phyloP scores from a whole-genome alignment of 495 filamentous ascomycete species.

The Niebla homalea region DNA sequence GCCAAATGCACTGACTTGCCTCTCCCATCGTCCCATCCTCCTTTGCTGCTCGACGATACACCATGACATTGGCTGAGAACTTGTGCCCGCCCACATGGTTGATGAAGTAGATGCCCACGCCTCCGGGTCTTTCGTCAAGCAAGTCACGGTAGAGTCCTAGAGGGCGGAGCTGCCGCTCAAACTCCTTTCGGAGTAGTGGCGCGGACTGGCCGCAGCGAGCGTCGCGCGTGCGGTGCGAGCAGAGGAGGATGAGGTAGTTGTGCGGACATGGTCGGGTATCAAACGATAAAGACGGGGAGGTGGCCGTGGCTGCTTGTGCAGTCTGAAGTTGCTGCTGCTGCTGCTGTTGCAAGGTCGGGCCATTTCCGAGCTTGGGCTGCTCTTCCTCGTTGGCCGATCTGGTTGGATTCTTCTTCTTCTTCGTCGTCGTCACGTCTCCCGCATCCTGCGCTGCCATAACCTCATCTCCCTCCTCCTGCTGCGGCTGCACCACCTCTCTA shows the following conservation, averaged over 20 bases:
- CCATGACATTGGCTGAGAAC: slow-evolving; percentile 81
- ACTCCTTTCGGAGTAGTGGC: slow-evolving; percentile 70
- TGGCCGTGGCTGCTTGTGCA: too few species aligned
- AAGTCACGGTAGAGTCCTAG: slow-evolving; percentile 76
- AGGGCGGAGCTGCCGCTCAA: slow-evolving; percentile 78
- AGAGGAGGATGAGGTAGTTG: slow-evolving; percentile 76
- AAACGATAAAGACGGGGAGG: slow-evolving; percentile 31
- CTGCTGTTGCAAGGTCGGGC: too few species aligned
- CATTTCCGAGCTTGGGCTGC: too few species aligned
- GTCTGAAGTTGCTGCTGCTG: too few species aligned
- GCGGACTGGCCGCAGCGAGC: slow-evolving; percentile 90
- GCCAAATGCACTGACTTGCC: slow-evolving; percentile 85
- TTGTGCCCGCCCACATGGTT: slow-evolving; percentile 93
- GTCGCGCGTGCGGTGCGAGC: slow-evolving; percentile 84
- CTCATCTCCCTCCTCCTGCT: too few species aligned
- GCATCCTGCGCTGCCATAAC: too few species aligned
- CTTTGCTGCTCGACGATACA: slow-evolving; percentile 56
- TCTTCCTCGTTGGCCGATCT: too few species aligned
- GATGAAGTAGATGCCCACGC: slow-evolving; percentile 91
- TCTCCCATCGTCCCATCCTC: slow-evolving; percentile 28
- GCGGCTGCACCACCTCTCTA: too few species aligned
- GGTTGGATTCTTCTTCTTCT: too few species aligned
- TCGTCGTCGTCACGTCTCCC: too few species aligned
- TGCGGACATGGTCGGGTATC: slow-evolving; percentile 63
- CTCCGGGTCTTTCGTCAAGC: slow-evolving; percentile 73